Conservation (phyloP, 2,329 filamentous ascomycete genomes). For the Phialophora chinensis region DNA sequence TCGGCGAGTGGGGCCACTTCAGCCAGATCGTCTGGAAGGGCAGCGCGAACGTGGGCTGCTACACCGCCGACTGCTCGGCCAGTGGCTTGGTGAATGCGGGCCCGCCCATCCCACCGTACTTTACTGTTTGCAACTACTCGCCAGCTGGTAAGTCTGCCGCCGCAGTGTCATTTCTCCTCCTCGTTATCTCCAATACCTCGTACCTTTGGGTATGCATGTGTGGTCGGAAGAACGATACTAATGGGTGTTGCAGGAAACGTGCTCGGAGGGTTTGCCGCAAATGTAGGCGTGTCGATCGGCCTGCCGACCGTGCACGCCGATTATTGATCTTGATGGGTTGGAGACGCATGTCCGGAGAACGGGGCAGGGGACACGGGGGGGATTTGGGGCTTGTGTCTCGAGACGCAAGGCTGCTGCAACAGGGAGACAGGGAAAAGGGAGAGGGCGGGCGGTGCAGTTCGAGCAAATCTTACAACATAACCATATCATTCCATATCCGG, state of each 20-base stretch:
- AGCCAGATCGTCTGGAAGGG: conserved; percentile 74
- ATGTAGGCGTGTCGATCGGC: conserved; percentile 27
- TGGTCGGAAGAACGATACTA: not conserved
- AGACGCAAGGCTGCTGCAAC: not conserved
- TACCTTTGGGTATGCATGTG: not conserved
- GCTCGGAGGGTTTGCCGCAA: conserved; percentile 26
- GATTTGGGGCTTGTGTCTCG: not conserved
- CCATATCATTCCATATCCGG: too few species aligned
- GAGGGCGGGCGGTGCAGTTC: not conserved
- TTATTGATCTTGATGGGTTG: conserved; percentile 11
- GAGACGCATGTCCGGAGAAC: not conserved
- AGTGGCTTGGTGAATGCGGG: conserved; percentile 49
- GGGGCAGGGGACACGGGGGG: not conserved
- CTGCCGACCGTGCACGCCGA: conserved; percentile 22
- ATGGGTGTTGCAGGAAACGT: conserved; percentile 24
- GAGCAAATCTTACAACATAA: too few species aligned
- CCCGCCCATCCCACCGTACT: conserved; percentile 60
- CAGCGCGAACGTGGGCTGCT: conserved; percentile 62
- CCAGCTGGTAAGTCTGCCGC: conserved; percentile 67
- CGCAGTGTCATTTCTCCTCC: not conserved
- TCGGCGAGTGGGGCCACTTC: conserved; percentile 75
- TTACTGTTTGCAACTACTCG: conserved; percentile 88
- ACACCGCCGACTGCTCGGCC: conserved; percentile 48
- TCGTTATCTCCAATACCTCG: not conserved
- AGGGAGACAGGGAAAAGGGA: not conserved